Evolutionary conservation across 345 rosid species (phyloP).

Genomic region (Moringa oleifera): DNA sequence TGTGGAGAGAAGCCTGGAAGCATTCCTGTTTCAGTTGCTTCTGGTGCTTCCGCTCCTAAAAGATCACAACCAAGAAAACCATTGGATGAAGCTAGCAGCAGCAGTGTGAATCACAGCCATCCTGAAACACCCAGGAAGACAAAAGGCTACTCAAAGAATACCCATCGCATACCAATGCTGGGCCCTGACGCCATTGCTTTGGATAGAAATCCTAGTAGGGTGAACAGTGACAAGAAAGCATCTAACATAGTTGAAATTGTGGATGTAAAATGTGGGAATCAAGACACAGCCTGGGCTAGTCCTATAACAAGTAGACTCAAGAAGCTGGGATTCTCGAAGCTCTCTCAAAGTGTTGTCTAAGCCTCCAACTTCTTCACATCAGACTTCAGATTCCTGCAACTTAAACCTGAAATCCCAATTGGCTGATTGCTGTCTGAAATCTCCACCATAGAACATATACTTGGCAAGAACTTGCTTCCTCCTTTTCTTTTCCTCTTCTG

Average conservation of each 20-base stretch:
- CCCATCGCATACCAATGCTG: slow-evolving; percentile 60
- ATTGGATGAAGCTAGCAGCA: slow-evolving; percentile 78
- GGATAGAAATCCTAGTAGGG: slow-evolving; percentile 57
- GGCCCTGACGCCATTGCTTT: slow-evolving; percentile 39
- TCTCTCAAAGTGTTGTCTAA: slow-evolving; percentile 63
- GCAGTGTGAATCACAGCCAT: slow-evolving; percentile 25
- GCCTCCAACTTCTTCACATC: slow-evolving; percentile 42
- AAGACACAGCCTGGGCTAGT: slow-evolving; percentile 71
- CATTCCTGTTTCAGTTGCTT: slow-evolving; percentile 45
- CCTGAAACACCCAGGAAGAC: slow-evolving; percentile 35
- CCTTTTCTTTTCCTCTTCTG: slow-evolving; percentile 51
- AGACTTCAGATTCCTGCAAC: slow-evolving; percentile 50
- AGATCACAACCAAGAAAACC: slow-evolving; percentile 65
- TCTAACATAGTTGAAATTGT: slow-evolving; percentile 73
- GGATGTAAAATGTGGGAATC: slow-evolving; percentile 79
- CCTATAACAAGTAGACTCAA: slow-evolving; percentile 73
- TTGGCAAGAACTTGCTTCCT: slow-evolving; percentile 37
- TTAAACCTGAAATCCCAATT: slow-evolving; percentile 32
- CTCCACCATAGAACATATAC: slow-evolving; percentile 55
- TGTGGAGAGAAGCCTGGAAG: slow-evolving; percentile 31
- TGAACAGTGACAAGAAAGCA: slow-evolving; percentile 51
- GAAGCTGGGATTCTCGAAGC: slow-evolving; percentile 95
- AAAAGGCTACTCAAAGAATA: slow-evolving; percentile 39
- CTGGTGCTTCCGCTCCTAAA: slow-evolving; percentile 48
- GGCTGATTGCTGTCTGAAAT: slow-evolving; percentile 37